phyloP scores from a whole-genome alignment of 441 rosid genomes.

The Breynia disticha region DNA sequence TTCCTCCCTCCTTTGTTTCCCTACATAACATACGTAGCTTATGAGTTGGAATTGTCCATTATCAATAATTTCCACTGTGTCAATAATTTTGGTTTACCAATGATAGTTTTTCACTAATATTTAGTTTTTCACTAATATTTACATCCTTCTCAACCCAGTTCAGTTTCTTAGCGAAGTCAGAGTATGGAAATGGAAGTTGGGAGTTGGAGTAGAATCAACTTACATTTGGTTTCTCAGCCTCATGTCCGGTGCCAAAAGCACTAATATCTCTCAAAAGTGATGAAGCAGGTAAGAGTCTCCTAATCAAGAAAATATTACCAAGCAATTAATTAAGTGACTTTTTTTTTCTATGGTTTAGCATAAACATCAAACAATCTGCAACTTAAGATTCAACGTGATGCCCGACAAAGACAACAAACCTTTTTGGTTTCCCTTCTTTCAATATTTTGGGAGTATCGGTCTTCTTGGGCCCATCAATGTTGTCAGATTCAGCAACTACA shows the following conservation, averaged over 20 bases:
- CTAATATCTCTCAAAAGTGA: constrained; percentile 58
- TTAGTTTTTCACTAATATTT: neutral
- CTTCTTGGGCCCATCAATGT: neutral
- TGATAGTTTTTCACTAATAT: neutral
- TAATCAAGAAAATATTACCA: constrained; percentile 14
- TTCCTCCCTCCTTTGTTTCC: constrained; percentile 53
- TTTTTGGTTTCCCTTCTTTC: constrained; percentile 49
- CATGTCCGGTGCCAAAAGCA: constrained; percentile 45
- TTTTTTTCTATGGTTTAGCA: no score
- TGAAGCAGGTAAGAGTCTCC: constrained; percentile 81
- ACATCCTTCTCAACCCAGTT: neutral
- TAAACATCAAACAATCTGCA: neutral
- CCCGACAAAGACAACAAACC: constrained; percentile 26
- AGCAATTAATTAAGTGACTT: neutral
- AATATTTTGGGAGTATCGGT: constrained; percentile 24
- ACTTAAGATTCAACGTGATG: neutral
- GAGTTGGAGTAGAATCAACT: constrained; percentile 8
- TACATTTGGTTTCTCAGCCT: constrained; percentile 53
- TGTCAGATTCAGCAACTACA: no score
- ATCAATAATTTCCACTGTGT: neutral
- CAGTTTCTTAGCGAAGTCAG: neutral
- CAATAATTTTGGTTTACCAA: neutral
- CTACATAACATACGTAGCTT: constrained; percentile 24
- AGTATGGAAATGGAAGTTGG: neutral
- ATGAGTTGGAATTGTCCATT: neutral